Evolutionary conservation across 2,329 filamentous ascomycete genomes (phyloP).

Genomic region (Seiridium unicorne): DNA sequence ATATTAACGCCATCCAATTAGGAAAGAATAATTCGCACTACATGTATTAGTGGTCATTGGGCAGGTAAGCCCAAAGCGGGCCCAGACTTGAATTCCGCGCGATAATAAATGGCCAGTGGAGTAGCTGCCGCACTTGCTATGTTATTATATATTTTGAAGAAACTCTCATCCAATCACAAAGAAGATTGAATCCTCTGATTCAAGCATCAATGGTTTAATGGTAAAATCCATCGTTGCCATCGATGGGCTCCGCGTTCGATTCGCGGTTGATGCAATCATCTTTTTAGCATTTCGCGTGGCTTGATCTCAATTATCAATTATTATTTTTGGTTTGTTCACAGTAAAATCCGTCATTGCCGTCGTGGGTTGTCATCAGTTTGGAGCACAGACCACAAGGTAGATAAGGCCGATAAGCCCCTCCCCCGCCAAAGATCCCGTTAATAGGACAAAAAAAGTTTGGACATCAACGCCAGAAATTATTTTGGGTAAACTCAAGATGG

Average conservation of each 20-base stretch:
- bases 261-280: constrained; percentile 30
- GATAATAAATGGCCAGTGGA: too few relatives aligned
- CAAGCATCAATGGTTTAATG: constrained; percentile 46
- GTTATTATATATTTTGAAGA: neutral
- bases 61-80: too few relatives aligned
- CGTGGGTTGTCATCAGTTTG: neutral
- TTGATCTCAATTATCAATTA: neutral
- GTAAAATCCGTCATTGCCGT: neutral
- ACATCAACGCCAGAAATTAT: neutral
- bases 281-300: neutral
- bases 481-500: constrained; percentile 17
- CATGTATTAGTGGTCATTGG: too few relatives aligned
- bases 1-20: too few relatives aligned
- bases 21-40: too few relatives aligned
- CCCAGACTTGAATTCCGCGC: too few relatives aligned
- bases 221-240: constrained; percentile 55
- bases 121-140: too few relatives aligned
- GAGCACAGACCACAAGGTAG: neutral
- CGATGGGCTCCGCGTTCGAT: constrained; percentile 49
- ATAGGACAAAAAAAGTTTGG: constrained; percentile 2
- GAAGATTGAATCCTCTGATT: neutral
- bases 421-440: constrained; percentile 5
- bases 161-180: neutral
- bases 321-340: neutral
- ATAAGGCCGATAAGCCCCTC: constrained; percentile 8